Evolutionary conservation across 2,329 filamentous ascomycete species (phyloP).

Genomic region (Xylaria polymorpha): DNA sequence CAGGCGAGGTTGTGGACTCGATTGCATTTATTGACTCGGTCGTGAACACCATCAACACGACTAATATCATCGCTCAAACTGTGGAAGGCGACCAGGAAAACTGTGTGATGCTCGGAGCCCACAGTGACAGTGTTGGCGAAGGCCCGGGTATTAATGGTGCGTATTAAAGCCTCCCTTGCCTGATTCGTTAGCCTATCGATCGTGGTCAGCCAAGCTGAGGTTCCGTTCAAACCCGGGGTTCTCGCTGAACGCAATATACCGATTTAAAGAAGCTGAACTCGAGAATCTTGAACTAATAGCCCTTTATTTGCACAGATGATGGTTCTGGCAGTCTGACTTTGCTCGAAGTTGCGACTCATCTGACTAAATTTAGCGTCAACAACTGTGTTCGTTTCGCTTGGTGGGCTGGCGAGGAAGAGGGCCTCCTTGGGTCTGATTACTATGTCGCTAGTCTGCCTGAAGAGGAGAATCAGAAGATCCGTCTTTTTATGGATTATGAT

Average conservation of each 20-base stretch:
- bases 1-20: constrained; percentile 61
- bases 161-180: not conserved
- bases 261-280: not conserved
- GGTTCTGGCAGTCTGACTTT: constrained; percentile 73
- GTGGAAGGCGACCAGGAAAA: constrained; percentile 67
- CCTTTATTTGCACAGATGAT: constrained; percentile 59
- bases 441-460: constrained; percentile 66
- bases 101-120: constrained; percentile 73
- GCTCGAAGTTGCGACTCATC: constrained; percentile 70
- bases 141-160: constrained; percentile 77
- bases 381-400: constrained; percentile 76
- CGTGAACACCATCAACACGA: constrained; percentile 64
- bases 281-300: constrained; percentile 1
- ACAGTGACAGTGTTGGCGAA: constrained; percentile 71
- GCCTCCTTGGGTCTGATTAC: constrained; percentile 70
- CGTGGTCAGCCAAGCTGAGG: not conserved
- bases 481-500: constrained; percentile 76
- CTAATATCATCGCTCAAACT: constrained; percentile 73
- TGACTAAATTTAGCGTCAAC: constrained; percentile 67
- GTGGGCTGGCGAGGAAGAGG: constrained; percentile 75
- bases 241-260: not conserved
- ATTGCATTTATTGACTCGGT: constrained; percentile 71
- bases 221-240: not conserved
- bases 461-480: constrained; percentile 71
- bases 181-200: not conserved